Conservation (phyloP, 148 eudicot species). For the Vaccinium darrowii region DNA sequence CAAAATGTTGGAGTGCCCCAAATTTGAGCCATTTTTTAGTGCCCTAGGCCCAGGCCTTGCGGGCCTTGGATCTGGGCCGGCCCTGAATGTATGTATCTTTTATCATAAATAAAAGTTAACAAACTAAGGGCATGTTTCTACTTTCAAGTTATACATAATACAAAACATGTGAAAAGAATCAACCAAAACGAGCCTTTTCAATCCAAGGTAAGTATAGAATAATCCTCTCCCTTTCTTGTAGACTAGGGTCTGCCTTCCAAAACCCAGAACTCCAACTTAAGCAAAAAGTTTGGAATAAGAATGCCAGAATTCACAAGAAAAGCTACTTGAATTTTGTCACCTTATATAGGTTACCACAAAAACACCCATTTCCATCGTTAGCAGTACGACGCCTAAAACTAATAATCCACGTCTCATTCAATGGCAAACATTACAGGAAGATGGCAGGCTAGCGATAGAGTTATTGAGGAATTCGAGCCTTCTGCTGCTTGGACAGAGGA, state of each 20-base stretch:
- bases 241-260: constrained; percentile 8
- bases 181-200: not conserved
- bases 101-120: not conserved
- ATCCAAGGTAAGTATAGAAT: constrained; percentile 9
- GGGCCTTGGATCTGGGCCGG: too few relatives aligned
- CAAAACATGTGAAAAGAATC: not conserved
- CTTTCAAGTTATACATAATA: not conserved
- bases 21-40: too few relatives aligned
- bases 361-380: not conserved
- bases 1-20: too few relatives aligned
- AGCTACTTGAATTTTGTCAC: not conserved
- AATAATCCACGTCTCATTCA: not conserved
- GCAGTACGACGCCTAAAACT: not conserved
- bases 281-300: constrained; percentile 19
- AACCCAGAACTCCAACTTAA: not conserved
- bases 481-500: constrained; percentile 44
- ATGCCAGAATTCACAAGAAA: constrained; percentile 22
- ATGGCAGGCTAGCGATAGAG: not conserved
- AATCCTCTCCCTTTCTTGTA: constrained; percentile 11
- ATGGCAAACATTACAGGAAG: constrained; percentile 16
- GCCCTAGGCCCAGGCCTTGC: too few relatives aligned
- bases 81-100: too few relatives aligned
- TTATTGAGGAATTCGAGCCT: constrained; percentile 43
- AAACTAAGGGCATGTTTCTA: not conserved
- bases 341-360: not conserved